Evolutionary conservation across 306 rosid species (phyloP).

Genomic region (Acacia melanoxylon): DNA sequence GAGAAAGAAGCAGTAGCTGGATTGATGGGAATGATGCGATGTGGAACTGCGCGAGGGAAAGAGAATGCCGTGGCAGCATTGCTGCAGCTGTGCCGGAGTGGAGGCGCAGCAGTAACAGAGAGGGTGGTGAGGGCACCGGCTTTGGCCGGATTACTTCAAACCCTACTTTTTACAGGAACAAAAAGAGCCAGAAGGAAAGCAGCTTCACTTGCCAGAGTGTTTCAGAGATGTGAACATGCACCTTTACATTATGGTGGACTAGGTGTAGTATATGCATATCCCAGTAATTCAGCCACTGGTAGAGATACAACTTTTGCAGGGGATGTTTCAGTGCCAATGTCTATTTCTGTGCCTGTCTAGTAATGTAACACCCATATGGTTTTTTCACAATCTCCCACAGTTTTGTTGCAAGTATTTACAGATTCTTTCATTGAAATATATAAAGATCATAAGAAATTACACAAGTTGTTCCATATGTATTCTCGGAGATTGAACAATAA

Average conservation of each 20-base stretch:
- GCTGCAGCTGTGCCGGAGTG: conserved; percentile 91
- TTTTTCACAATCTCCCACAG: conserved; percentile 29
- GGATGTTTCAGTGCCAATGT: conserved; percentile 78
- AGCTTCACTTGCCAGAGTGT: conserved; percentile 91
- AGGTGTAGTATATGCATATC: conserved; percentile 74
- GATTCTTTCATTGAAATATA: conserved; percentile 87
- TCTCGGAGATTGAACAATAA: conserved; percentile 34
- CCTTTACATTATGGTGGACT: conserved; percentile 75
- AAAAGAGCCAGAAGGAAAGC: conserved; percentile 95
- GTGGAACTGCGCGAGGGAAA: conserved; percentile 89
- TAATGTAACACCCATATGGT: conserved; percentile 51
- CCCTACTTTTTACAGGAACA: conserved; percentile 81
- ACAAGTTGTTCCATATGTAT: conserved; percentile 52
- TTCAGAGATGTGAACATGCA: conserved; percentile 72
- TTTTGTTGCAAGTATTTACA: conserved; percentile 60
- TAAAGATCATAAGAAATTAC: conserved; percentile 49
- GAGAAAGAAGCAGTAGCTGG: conserved; percentile 78
- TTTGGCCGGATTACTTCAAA: conserved; percentile 83
- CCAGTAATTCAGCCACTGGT: conserved; percentile 65
- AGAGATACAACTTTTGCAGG: conserved; percentile 70
- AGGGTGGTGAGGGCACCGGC: conserved; percentile 82
- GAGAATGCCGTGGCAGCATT: conserved; percentile 96
- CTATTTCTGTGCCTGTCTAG: conserved; percentile 84
- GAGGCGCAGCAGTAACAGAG: conserved; percentile 78
- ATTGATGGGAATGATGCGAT: conserved; percentile 80